Percentiles rank a stretch among this genome's conserved stretches.
Evolutionary conservation across 106 monocot species (phyloP).

Genomic region (Dioscorea zingiberensis): DNA sequence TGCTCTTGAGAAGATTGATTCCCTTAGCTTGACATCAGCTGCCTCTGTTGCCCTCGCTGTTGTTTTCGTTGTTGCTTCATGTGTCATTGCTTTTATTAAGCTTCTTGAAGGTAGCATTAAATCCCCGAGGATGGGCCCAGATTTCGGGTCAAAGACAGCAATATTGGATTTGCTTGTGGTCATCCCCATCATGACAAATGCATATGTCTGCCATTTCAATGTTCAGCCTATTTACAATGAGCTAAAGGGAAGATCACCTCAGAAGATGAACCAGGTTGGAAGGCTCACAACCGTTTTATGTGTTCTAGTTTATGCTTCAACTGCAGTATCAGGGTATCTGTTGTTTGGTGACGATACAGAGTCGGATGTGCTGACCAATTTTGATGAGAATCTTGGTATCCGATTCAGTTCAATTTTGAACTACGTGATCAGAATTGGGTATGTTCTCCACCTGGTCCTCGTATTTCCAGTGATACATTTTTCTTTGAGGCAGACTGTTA

Average conservation of each 20-base stretch:
- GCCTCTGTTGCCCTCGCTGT: constrained; percentile 56
- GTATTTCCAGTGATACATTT: constrained; percentile 88
- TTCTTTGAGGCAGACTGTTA: constrained; percentile 71
- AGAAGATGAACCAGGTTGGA: constrained; percentile 67
- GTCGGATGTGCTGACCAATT: constrained; percentile 73
- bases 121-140: constrained; percentile 58
- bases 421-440: constrained; percentile 72
- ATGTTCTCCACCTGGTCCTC: constrained; percentile 77
- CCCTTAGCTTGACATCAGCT: constrained; percentile 65
- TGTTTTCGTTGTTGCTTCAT: constrained; percentile 47
- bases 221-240: constrained; percentile 74
- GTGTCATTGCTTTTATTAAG: constrained; percentile 35
- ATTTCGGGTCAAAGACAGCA: constrained; percentile 42
- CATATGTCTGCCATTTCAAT: constrained; percentile 86
- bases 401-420: constrained; percentile 51
- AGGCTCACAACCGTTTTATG: constrained; percentile 56
- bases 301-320: constrained; percentile 53
- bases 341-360: constrained; percentile 75
- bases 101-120: constrained; percentile 32
- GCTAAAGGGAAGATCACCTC: constrained; percentile 35
- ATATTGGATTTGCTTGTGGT: constrained; percentile 56
- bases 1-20: constrained; percentile 74
- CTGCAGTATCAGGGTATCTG: constrained; percentile 70
- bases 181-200: constrained; percentile 70
- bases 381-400: constrained; percentile 56